These are phyloP conservation scores for Geranium brycei DNA, from an alignment of 345 rosid species.

Conservation along the genomic window DNA sequence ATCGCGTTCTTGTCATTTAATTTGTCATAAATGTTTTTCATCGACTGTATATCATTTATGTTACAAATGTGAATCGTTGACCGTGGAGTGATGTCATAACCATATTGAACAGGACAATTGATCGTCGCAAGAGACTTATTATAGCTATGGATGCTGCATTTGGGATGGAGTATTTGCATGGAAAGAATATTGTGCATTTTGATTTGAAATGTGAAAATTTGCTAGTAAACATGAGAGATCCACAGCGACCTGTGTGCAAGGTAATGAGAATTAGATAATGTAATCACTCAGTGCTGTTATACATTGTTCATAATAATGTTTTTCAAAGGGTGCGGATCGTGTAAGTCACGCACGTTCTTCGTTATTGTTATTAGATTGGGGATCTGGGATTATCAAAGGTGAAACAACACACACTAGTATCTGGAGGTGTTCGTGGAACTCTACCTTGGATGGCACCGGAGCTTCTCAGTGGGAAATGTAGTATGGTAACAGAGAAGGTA, in stretches of 20 bases:
- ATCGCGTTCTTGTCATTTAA: no score
- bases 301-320: not conserved
- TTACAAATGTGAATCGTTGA: not conserved
- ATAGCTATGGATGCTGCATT: slow-evolving; percentile 97
- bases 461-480: slow-evolving; percentile 91
- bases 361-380: slow-evolving; percentile 52
- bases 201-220: slow-evolving; percentile 97
- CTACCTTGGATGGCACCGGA: slow-evolving; percentile 99
- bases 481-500: slow-evolving; percentile 98
- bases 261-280: slow-evolving; percentile 19
- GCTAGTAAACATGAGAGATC: slow-evolving; percentile 96
- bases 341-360: not conserved
- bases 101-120: slow-evolving; percentile 61
- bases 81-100: slow-evolving; percentile 5
- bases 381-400: slow-evolving; percentile 95
- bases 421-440: slow-evolving; percentile 99
- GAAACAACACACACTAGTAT: slow-evolving; percentile 85
- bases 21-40: no score
- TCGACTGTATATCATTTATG: no score
- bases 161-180: slow-evolving; percentile 98
- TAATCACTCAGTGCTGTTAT: not conserved
- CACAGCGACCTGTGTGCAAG: slow-evolving; percentile 97
- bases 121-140: slow-evolving; percentile 96
- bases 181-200: slow-evolving; percentile 91
- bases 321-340: slow-evolving; percentile 1